Evolutionary conservation across 2,329 filamentous ascomycete species (phyloP).

Genomic region (Hypocrella siamensis): DNA sequence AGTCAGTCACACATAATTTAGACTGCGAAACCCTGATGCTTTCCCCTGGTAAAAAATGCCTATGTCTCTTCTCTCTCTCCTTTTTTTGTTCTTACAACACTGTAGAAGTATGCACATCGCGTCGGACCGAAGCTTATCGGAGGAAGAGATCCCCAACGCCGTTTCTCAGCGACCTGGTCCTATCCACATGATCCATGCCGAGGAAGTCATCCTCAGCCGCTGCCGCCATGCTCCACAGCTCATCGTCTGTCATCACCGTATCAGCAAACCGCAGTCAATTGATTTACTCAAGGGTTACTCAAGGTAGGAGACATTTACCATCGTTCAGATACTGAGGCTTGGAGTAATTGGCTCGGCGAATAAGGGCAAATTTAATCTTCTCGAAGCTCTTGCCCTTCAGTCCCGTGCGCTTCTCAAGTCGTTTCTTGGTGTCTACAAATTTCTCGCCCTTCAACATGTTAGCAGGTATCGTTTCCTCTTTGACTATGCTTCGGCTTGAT

Average conservation of each 20-base stretch:
- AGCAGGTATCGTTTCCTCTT: neutral
- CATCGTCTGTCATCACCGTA: constrained; percentile 29
- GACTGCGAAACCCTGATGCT: constrained; percentile 2
- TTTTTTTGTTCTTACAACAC: neutral
- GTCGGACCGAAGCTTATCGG: constrained; percentile 11
- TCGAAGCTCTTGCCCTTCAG: constrained; percentile 97
- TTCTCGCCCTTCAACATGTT: constrained; percentile 47
- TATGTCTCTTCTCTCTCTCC: neutral
- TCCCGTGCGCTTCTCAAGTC: constrained; percentile 81
- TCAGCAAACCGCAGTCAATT: too few species aligned
- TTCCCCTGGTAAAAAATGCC: neutral
- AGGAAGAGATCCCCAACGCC: constrained; percentile 49
- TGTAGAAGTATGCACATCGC: neutral
- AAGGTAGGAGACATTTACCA: constrained; percentile 40
- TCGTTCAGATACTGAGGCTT: constrained; percentile 75
- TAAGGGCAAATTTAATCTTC: constrained; percentile 89
- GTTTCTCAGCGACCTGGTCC: constrained; percentile 40
- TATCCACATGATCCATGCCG: constrained; percentile 51
- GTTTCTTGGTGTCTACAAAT: constrained; percentile 85
- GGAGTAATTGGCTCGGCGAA: constrained; percentile 56
- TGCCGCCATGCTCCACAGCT: constrained; percentile 35
- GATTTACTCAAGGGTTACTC: neutral
- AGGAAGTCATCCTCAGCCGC: constrained; percentile 46
- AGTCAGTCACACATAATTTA: constrained; percentile 1
- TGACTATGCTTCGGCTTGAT: neutral